These are phyloP conservation scores for Syzygium syzygioides DNA, from an alignment of 441 rosid genomes.

Conservation along the genomic window DNA sequence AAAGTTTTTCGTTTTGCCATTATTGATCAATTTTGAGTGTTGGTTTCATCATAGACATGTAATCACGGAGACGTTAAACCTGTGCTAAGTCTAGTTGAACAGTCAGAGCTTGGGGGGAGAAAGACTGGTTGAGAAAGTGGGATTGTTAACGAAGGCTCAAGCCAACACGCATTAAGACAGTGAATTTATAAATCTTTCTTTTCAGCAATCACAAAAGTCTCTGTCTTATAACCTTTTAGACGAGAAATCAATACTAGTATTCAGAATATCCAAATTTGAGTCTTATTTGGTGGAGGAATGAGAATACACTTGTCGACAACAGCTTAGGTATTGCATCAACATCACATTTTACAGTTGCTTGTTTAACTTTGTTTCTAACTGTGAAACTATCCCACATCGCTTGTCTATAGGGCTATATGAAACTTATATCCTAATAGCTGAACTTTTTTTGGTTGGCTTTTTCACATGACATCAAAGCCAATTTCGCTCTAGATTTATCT, in stretches of 20 bases:
- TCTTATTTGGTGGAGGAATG: not conserved
- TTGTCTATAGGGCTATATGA: not conserved
- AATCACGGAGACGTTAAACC: not conserved
- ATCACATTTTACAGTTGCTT: not conserved
- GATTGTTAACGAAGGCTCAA: not conserved
- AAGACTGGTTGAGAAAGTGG: not conserved
- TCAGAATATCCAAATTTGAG: not conserved
- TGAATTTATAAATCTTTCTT: not conserved
- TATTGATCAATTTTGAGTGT: not conserved
- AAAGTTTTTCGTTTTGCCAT: not conserved
- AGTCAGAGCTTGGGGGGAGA: not conserved
- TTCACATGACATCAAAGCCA: not conserved
- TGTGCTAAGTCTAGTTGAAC: not conserved
- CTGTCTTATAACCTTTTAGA: not conserved
- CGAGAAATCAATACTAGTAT: not conserved
- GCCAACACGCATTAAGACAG: not conserved
- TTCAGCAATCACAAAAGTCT: not conserved
- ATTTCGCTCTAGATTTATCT: not conserved
- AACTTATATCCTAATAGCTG: not conserved
- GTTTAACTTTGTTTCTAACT: not conserved
- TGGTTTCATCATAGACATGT: not conserved
- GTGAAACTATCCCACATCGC: not conserved
- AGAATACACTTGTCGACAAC: not conserved
- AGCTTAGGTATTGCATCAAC: not conserved
- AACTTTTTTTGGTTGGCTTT: not conserved